Evolutionary conservation across 1,139 yeast genomes (phyloP).

Genomic region (Yamadazyma blattariae): DNA sequence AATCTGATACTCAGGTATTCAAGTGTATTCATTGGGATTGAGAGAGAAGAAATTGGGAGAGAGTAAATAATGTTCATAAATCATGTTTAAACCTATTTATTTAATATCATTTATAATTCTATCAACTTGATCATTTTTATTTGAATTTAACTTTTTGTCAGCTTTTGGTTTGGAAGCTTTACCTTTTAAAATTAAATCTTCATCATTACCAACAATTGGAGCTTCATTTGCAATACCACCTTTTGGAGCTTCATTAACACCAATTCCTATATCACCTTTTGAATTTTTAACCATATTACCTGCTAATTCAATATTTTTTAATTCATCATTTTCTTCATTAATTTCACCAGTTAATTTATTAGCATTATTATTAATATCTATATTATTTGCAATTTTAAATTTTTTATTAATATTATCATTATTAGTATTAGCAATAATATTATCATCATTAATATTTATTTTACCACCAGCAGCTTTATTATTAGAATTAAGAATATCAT

Average conservation of each 20-base stretch:
- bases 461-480: conserved; percentile 14
- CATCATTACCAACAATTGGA: conserved; percentile 43
- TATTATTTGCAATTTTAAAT: conserved; percentile 11
- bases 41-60: no score
- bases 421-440: conserved; percentile 22
- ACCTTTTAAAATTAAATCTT: conserved; percentile 27
- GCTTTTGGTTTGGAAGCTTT: no score
- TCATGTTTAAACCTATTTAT: no score
- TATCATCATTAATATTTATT: conserved; percentile 24
- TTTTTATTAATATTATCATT: conserved; percentile 12
- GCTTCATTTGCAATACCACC: conserved; percentile 52
- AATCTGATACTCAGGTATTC: no score
- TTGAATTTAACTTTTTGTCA: conserved; percentile 1
- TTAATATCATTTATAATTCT: conserved; percentile 2
- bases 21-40: no score
- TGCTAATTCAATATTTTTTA: conserved; percentile 35
- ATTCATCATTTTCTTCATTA: conserved; percentile 28
- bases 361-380: conserved; percentile 11
- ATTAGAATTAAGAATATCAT: conserved; percentile 11
- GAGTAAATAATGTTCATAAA: no score
- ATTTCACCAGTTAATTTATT: conserved; percentile 24
- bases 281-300: conserved; percentile 41
- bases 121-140: neutral
- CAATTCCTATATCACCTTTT: conserved; percentile 42
- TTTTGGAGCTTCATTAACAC: conserved; percentile 48